Percentiles rank a stretch among this genome's conserved stretches.
Conservation (phyloP, 768 basidiomycete species). For the Mrakia blollopis region DNA sequence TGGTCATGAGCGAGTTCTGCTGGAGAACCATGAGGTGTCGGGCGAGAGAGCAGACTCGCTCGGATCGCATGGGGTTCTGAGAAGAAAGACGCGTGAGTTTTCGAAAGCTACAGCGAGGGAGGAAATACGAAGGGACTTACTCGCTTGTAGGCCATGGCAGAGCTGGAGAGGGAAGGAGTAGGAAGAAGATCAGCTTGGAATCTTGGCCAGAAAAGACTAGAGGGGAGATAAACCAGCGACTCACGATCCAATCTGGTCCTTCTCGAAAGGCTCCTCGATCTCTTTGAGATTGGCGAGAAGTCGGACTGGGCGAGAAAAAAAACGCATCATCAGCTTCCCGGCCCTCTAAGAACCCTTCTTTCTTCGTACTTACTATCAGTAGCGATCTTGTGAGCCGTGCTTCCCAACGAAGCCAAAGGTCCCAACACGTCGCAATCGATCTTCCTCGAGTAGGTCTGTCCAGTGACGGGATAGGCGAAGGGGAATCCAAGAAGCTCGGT, state of each 20-base stretch:
- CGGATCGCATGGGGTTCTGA: constrained; percentile 91
- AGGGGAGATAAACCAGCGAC: not conserved
- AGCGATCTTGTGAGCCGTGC: constrained; percentile 95
- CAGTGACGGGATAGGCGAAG: constrained; percentile 95
- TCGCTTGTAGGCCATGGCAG: constrained; percentile 35
- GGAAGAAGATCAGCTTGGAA: not conserved
- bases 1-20: constrained; percentile 92
- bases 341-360: too few species aligned
- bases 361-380: constrained; percentile 60
- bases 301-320: constrained; percentile 51
- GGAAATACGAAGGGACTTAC: constrained; percentile 7
- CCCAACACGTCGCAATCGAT: constrained; percentile 90
- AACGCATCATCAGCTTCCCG: not conserved
- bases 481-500: constrained; percentile 86
- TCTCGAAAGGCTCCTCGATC: constrained; percentile 98
- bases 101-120: not conserved
- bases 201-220: not conserved
- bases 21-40: constrained; percentile 93
- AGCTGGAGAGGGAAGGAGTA: not conserved
- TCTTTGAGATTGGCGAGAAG: constrained; percentile 95
- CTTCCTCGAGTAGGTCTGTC: constrained; percentile 97
- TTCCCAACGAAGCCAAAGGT: constrained; percentile 79
- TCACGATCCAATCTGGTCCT: constrained; percentile 85
- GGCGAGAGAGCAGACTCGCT: constrained; percentile 93
- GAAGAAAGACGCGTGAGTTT: not conserved